Evolutionary conservation across 2,329 filamentous ascomycete species (phyloP).

Genomic region (Ophiosphaerella korrae): DNA sequence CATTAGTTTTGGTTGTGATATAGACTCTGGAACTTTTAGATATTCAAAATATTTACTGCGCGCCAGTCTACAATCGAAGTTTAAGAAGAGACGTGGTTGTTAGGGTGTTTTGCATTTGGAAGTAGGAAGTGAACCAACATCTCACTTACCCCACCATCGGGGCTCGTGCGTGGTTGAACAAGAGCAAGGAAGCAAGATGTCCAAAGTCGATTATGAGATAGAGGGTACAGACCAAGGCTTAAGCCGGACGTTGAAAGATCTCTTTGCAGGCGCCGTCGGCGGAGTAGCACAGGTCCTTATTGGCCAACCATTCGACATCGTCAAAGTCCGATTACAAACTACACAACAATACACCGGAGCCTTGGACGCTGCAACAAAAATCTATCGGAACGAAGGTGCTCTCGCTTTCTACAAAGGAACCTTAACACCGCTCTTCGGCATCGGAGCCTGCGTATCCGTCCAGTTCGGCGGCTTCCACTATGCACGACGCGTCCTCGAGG

Average conservation of each 20-base stretch:
- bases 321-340: conserved; percentile 97
- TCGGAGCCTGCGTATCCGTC: conserved; percentile 93
- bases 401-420: conserved; percentile 98
- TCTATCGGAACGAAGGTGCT: conserved; percentile 86
- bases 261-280: conserved; percentile 87
- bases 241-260: conserved; percentile 72
- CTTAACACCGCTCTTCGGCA: conserved; percentile 89
- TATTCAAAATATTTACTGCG: neutral
- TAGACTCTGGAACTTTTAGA: neutral
- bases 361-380: conserved; percentile 77
- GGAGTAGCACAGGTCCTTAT: conserved; percentile 93
- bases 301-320: conserved; percentile 70
- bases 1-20: conserved; percentile 13
- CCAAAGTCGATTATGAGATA: conserved; percentile 46
- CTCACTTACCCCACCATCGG: too few species aligned
- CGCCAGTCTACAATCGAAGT: too few species aligned
- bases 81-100: too few species aligned
- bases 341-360: conserved; percentile 80
- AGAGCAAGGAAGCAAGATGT: conserved; percentile 20
- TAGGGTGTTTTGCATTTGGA: too few species aligned
- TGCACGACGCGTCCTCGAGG: conserved; percentile 84
- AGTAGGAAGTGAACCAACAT: too few species aligned
- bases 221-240: conserved; percentile 44
- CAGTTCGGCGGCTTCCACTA: conserved; percentile 98
- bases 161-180: neutral